phyloP scores from a whole-genome alignment of 1,139 yeast genomes.

The Lodderomyces theae region DNA sequence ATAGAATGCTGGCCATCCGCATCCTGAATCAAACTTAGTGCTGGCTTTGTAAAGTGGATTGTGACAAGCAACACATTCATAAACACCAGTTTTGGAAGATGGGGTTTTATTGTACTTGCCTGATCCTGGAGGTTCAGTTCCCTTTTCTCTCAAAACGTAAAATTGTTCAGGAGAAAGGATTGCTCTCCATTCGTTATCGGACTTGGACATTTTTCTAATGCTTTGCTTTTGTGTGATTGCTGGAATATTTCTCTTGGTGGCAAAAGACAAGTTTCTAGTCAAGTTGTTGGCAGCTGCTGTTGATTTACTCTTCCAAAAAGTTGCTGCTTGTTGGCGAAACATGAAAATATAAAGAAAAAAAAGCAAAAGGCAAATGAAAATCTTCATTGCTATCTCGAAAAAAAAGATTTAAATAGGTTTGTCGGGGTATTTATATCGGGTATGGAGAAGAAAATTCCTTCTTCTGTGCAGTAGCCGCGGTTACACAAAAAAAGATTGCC shows the following conservation, averaged over 20 bases:
- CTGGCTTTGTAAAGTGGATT: constrained; percentile 74
- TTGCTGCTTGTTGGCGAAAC: neutral
- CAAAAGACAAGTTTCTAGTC: neutral
- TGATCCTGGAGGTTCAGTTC: constrained; percentile 80
- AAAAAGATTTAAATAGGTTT: neutral
- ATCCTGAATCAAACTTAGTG: constrained; percentile 83
- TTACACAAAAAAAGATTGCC: neutral
- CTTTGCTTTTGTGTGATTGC: constrained; percentile 1
- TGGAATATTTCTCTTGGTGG: neutral
- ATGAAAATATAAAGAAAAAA: neutral
- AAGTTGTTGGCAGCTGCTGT: neutral
- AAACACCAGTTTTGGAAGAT: constrained; percentile 53
- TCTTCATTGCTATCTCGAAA: neutral
- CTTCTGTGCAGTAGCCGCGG: neutral
- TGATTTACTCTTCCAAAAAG: neutral
- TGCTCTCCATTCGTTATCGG: constrained; percentile 74
- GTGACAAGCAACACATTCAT: constrained; percentile 82
- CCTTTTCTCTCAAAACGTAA: constrained; percentile 70
- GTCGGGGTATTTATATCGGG: neutral
- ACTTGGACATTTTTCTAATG: constrained; percentile 32
- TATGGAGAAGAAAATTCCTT: no score
- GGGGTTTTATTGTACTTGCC: constrained; percentile 63
- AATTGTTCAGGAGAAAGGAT: constrained; percentile 74
- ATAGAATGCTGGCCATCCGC: constrained; percentile 98
- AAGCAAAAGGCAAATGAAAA: constrained; percentile 2